Evolutionary conservation across 2,329 filamentous ascomycete species (phyloP), one percentile per base, ranked within the genome.

Genomic region (Xylariaceae sp.): DNA sequence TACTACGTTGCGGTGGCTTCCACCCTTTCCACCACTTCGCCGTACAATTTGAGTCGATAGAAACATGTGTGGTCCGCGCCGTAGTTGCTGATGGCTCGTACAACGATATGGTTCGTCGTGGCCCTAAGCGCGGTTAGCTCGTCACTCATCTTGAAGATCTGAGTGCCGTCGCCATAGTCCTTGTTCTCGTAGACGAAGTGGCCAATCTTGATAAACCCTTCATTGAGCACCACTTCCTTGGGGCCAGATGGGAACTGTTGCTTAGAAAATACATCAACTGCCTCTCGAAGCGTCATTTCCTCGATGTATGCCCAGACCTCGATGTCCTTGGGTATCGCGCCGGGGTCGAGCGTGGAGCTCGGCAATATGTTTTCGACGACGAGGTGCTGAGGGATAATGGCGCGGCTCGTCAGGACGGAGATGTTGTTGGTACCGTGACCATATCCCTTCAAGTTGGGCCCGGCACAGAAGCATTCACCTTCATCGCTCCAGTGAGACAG

Each of bases 391-490:
- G 89, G 89, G 26, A 87, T 79, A 53, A 93, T 79, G 5, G 74
- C 70, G 32, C 80, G 72, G 32, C 81, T 78, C 18, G 88, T 79
- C 41, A 84, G 73, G 18, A 96, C 83, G 7, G 82, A 83, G 16
- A 98, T 76, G 50, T 59, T 57, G 49, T 85, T 83, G 1, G 86
- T 84, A 40, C 85, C 84, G 47, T 81, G 79, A 7, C 79, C 78
- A 16, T 70, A 68, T 10, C 73, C 73, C 16, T 75, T 74, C 14
- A 70, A 71, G 47, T 79, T 74, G 0, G 75, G 74, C 2, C 77
- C 80, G 3, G 88, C 86, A 71, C 93, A 98, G 89, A 91, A 98
- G 73, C 91, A 96, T 59, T 98, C 90, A 19, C 89, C 90, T 32
- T 88, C 82, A 47, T 96, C 90, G 9, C 86, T 78, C 91, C 93